Percentiles rank a stretch among this genome's conserved stretches.
phyloP scores from a whole-genome alignment of 495 filamentous ascomycete genomes.

The Penicillium malachiteum region DNA sequence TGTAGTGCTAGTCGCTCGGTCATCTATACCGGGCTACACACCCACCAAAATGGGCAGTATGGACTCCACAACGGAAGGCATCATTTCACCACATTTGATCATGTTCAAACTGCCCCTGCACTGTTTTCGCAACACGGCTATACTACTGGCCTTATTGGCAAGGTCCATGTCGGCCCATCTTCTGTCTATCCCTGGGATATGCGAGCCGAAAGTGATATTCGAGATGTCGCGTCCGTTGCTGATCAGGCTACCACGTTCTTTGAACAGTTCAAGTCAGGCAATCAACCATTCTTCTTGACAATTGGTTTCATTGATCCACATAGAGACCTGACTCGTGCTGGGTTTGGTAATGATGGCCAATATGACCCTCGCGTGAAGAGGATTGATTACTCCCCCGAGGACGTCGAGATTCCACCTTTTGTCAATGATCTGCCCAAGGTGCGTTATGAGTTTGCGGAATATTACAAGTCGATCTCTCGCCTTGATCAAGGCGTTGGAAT shows the following conservation, averaged over 20 bases:
- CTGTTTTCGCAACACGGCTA: constrained; percentile 37
- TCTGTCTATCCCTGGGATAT: constrained; percentile 43
- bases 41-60: constrained; percentile 49
- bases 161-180: constrained; percentile 45
- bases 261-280: constrained; percentile 21
- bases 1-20: constrained; percentile 44
- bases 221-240: constrained; percentile 30
- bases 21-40: constrained; percentile 48
- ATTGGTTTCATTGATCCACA: constrained; percentile 48
- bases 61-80: constrained; percentile 32
- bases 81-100: constrained; percentile 43
- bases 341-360: constrained; percentile 40
- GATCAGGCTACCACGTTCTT: constrained; percentile 38
- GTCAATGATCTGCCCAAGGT: constrained; percentile 38
- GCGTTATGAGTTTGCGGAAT: constrained; percentile 40
- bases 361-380: constrained; percentile 18
- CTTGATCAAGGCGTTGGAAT: constrained; percentile 43
- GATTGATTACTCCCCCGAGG: constrained; percentile 15
- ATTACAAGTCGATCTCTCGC: constrained; percentile 41
- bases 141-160: constrained; percentile 44
- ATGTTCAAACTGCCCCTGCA: constrained; percentile 39
- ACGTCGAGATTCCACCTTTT: constrained; percentile 34
- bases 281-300: constrained; percentile 40
- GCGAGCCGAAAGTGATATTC: constrained; percentile 34
- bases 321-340: constrained; percentile 36